phyloP scores from a whole-genome alignment of 345 rosid species.

The Euclidium syriacum region DNA sequence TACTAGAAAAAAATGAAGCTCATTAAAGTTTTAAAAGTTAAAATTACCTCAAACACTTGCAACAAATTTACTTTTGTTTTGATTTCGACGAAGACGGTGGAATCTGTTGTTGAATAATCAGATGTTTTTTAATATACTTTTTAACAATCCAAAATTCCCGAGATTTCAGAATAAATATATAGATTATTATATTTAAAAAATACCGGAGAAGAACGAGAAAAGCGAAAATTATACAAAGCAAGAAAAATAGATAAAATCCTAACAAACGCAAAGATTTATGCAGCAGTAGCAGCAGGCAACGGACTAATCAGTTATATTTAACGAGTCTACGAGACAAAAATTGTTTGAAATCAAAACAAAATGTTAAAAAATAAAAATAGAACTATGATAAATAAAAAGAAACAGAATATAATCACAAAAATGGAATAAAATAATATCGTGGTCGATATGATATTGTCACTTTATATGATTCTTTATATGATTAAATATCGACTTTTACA shows the following conservation, averaged over 20 bases:
- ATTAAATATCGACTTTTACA: background rate
- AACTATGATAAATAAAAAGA: background rate
- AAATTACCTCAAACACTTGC: background rate
- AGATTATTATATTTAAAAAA: background rate
- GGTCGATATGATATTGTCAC: conserved; percentile 6
- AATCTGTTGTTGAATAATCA: conserved; percentile 20
- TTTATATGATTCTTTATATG: conserved; percentile 8
- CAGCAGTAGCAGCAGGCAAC: conserved; percentile 2
- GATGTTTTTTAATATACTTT: background rate
- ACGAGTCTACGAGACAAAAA: conserved; percentile 4
- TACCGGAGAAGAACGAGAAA: background rate
- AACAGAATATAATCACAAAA: conserved; percentile 12
- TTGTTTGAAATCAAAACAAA: background rate
- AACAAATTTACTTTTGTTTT: background rate
- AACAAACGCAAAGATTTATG: conserved; percentile 23
- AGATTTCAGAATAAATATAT: background rate
- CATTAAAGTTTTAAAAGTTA: background rate
- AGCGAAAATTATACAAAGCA: background rate
- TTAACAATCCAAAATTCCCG: background rate
- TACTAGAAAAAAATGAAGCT: background rate
- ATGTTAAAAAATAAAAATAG: background rate
- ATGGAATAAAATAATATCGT: conserved; percentile 7
- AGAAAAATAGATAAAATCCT: background rate
- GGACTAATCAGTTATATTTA: conserved; percentile 12
- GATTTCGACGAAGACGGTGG: conserved; percentile 20